phyloP scores from a whole-genome alignment of 768 basidiomycete genomes.

The Dacryopinax primogenitus region DNA sequence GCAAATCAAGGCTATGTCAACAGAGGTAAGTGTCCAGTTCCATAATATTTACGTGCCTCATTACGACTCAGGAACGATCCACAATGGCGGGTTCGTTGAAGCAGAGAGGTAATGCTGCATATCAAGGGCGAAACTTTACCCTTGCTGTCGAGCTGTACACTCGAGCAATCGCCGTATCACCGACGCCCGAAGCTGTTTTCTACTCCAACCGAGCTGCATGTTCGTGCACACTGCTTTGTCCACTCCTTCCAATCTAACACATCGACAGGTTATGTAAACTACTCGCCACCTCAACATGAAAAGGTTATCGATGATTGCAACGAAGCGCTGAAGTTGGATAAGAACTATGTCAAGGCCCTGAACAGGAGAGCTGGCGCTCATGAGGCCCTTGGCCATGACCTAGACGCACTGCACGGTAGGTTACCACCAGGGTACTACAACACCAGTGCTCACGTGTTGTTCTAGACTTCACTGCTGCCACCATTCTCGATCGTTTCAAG shows the following conservation, averaged over 20 bases:
- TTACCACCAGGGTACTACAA: slow-evolving; percentile 2
- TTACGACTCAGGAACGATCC: slow-evolving; percentile 19
- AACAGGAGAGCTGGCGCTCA: slow-evolving; percentile 28
- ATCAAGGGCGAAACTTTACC: slow-evolving; percentile 30
- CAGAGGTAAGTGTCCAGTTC: slow-evolving; percentile 10
- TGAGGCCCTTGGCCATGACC: slow-evolving; percentile 58
- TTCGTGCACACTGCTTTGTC: slow-evolving; percentile 28
- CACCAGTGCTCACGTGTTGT: slow-evolving; percentile 11
- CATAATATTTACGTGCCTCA: background rate
- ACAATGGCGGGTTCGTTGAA: slow-evolving; percentile 43
- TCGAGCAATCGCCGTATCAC: slow-evolving; percentile 34
- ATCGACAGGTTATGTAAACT: slow-evolving; percentile 71
- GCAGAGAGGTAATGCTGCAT: slow-evolving; percentile 34
- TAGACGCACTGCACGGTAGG: slow-evolving; percentile 70
- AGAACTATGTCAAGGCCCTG: slow-evolving; percentile 56
- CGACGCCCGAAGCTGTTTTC: slow-evolving; percentile 70
- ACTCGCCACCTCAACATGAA: slow-evolving; percentile 71
- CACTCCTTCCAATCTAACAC: background rate
- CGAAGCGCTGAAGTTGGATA: slow-evolving; percentile 69
- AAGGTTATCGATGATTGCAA: slow-evolving; percentile 81
- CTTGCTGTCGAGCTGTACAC: slow-evolving; percentile 34
- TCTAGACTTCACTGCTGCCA: slow-evolving; percentile 88
- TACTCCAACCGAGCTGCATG: slow-evolving; percentile 97
- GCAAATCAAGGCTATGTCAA: slow-evolving; percentile 22
- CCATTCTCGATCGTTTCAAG: slow-evolving; percentile 86